Conservation (phyloP, 192 early-diverging fungal species). For the Podila verticillata region DNA sequence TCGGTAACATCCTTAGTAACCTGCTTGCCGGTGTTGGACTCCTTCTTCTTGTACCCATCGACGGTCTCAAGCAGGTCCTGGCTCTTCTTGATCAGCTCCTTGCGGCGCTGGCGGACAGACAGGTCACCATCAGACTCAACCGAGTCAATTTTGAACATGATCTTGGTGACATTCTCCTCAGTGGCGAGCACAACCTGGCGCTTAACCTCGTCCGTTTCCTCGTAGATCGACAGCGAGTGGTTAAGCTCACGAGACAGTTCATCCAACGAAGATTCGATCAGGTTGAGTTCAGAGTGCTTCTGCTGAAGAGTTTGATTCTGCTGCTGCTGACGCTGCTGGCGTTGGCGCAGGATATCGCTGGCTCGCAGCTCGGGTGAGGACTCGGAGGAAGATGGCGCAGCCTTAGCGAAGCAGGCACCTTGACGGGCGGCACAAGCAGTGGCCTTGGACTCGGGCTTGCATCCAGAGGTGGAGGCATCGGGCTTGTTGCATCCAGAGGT, state of each 20-base stretch:
- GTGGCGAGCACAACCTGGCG: not conserved
- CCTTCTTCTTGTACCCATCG: conserved; percentile 14
- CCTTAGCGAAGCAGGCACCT: not conserved
- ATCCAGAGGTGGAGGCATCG: not conserved
- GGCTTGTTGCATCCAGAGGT: not conserved
- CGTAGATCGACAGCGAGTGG: not conserved
- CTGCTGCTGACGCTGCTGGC: conserved; percentile 8
- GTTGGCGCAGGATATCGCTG: conserved; percentile 17
- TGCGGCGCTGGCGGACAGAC: conserved; percentile 13
- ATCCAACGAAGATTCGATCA: conserved; percentile 38
- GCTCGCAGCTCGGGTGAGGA: conserved; percentile 17
- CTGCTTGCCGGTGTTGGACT: conserved; percentile 29
- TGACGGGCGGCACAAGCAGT: not conserved
- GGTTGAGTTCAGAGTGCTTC: conserved; percentile 38
- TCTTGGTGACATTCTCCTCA: conserved; percentile 24
- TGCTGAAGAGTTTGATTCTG: conserved; percentile 7
- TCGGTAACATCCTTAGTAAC: not conserved
- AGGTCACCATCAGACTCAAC: conserved; percentile 15
- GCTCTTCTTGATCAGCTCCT: conserved; percentile 30
- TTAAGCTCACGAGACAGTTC: conserved; percentile 6
- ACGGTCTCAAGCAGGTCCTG: conserved; percentile 19
- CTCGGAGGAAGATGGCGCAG: conserved; percentile 4
- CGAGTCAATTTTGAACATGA: conserved; percentile 20
- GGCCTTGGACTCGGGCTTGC: conserved; percentile 1
- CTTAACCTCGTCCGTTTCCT: not conserved